phyloP scores from a whole-genome alignment of 371 early-diverging fungal species.

The Entomophthora muscae region DNA sequence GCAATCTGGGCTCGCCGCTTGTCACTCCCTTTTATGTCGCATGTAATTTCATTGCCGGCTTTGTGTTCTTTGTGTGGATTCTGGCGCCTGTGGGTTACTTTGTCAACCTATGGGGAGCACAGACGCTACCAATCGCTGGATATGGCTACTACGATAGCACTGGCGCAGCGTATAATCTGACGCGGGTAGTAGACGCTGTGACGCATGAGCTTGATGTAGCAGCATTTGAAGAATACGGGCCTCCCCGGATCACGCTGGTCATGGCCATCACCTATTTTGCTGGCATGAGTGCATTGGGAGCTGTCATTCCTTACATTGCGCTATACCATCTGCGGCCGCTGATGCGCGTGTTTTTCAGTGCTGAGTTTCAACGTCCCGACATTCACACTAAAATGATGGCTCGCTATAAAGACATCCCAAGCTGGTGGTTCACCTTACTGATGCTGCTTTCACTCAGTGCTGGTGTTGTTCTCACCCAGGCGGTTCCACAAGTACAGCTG shows the following conservation, averaged over 20 bases:
- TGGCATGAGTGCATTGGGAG: conserved; percentile 29
- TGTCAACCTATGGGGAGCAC: conserved; percentile 24
- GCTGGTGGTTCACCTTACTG: conserved; percentile 79
- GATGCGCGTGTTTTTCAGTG: too few relatives aligned
- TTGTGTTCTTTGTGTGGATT: conserved; percentile 51
- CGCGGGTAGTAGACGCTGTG: neutral
- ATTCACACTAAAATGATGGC: conserved; percentile 28
- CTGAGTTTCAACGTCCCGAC: too few relatives aligned
- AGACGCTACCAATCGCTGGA: conserved; percentile 13
- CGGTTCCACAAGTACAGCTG: too few relatives aligned
- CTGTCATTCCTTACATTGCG: conserved; percentile 28
- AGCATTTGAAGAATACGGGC: conserved; percentile 12
- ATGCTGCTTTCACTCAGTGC: too few relatives aligned
- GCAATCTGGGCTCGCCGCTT: conserved; percentile 46
- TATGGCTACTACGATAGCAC: conserved; percentile 19
- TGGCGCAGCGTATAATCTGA: conserved; percentile 20
- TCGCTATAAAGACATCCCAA: conserved; percentile 37
- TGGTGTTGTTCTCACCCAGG: too few relatives aligned
- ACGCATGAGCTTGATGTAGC: conserved; percentile 9
- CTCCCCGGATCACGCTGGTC: conserved; percentile 36
- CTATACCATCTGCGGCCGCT: too few relatives aligned
- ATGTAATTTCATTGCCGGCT: conserved; percentile 46
- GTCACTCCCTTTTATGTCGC: conserved; percentile 55
- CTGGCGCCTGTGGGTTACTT: conserved; percentile 51
- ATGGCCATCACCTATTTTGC: conserved; percentile 34